phyloP scores from a whole-genome alignment of 2,329 filamentous ascomycete species.

The Orbilia ellipsospora region DNA sequence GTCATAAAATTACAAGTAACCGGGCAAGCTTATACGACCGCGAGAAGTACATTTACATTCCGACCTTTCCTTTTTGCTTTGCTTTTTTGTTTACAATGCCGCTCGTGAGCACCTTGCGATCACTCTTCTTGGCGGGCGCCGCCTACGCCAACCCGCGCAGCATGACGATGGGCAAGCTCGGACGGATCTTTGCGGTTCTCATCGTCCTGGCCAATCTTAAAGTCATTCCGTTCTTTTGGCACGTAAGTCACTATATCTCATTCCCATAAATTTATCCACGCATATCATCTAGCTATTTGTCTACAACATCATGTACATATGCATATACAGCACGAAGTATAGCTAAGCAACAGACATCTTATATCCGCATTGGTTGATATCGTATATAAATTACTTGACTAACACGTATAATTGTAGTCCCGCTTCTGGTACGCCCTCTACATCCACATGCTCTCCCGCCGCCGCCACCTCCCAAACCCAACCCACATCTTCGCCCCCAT shows the following conservation, averaged over 20 bases:
- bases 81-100: slow-evolving; percentile 18
- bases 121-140: slow-evolving; percentile 30
- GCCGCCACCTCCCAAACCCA: slow-evolving; percentile 67
- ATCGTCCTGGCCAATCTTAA: slow-evolving; percentile 76
- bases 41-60: too few species aligned
- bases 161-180: slow-evolving; percentile 43
- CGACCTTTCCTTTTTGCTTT: too few species aligned
- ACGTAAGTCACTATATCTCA: slow-evolving; percentile 67
- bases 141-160: slow-evolving; percentile 42
- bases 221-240: slow-evolving; percentile 79
- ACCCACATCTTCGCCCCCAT: slow-evolving; percentile 78
- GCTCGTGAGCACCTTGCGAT: slow-evolving; percentile 29
- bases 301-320: too few species aligned
- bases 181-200: slow-evolving; percentile 61
- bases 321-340: too few species aligned
- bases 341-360: too few species aligned
- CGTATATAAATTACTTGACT: slow-evolving; percentile 44
- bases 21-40: too few species aligned
- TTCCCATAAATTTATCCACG: neutral
- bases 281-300: too few species aligned
- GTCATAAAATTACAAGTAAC: too few species aligned
- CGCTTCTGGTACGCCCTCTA: slow-evolving; percentile 71
- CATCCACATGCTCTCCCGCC: slow-evolving; percentile 68
- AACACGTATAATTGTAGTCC: slow-evolving; percentile 63
- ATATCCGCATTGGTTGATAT: neutral